Percentiles rank a stretch among this genome's conserved stretches.
Conservation (phyloP, 306 rosid genomes). For the Astragalus glycyphyllos region DNA sequence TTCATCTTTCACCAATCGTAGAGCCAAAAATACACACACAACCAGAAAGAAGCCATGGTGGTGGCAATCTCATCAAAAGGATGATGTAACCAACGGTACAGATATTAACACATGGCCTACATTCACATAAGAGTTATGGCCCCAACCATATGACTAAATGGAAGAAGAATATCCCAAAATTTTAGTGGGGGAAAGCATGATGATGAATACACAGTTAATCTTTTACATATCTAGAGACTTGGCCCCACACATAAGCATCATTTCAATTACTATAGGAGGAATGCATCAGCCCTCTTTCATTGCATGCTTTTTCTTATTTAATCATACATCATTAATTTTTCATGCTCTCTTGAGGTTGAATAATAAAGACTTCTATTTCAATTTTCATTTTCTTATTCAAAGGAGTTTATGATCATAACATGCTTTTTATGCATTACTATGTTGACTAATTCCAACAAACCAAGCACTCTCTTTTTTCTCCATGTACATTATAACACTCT, state of each 20-base stretch:
- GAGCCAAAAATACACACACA: too few species aligned
- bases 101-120: conserved; percentile 70
- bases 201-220: conserved; percentile 57
- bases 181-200: conserved; percentile 83
- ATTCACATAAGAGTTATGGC: conserved; percentile 47
- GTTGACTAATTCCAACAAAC: conserved; percentile 88
- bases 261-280: conserved; percentile 46
- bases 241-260: conserved; percentile 47
- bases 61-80: too few species aligned
- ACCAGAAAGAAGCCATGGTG: too few species aligned
- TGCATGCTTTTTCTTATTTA: conserved; percentile 59
- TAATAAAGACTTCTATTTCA: conserved; percentile 1
- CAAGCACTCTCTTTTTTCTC: conserved; percentile 44
- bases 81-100: conserved; percentile 58
- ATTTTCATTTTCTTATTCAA: conserved; percentile 53
- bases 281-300: conserved; percentile 52
- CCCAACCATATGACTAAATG: conserved; percentile 32
- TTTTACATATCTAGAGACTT: conserved; percentile 28
- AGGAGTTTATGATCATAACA: conserved; percentile 61
- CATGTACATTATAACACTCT: conserved; percentile 47
- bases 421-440: conserved; percentile 86
- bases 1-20: too few species aligned
- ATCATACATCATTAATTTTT: conserved; percentile 53
- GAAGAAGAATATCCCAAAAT: conserved; percentile 60
- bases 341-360: background rate